Conservation (phyloP, 1,139 yeast species). For the Blastobotrys buckinghamii region DNA sequence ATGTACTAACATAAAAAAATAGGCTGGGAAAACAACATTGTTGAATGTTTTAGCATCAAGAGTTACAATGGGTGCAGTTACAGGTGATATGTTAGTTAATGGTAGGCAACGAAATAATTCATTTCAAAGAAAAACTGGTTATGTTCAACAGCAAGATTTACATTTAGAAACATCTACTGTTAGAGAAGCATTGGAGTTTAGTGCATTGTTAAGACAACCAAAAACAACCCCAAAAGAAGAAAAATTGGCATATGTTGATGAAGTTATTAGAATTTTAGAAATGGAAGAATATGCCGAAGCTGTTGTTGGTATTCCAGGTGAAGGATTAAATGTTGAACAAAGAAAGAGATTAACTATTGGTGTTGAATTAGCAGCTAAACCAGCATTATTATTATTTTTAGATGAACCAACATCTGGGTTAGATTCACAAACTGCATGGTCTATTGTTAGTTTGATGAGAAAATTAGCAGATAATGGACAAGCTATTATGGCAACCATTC, state of each 20-base stretch:
- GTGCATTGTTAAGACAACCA: constrained; percentile 86
- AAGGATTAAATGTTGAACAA: constrained; percentile 95
- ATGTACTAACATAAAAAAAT: constrained; percentile 41
- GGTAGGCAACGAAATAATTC: constrained; percentile 46
- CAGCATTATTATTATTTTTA: constrained; percentile 62
- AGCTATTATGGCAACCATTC: constrained; percentile 77
- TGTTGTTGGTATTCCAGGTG: constrained; percentile 80
- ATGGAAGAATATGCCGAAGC: constrained; percentile 74
- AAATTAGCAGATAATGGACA: constrained; percentile 74
- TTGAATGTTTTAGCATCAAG: constrained; percentile 87
- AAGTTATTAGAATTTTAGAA: constrained; percentile 73
- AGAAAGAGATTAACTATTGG: constrained; percentile 81
- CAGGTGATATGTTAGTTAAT: constrained; percentile 67
- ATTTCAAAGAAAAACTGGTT: constrained; percentile 74
- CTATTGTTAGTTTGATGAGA: constrained; percentile 69
- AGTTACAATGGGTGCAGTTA: constrained; percentile 63
- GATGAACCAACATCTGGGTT: constrained; percentile 95
- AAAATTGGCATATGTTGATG: constrained; percentile 52
- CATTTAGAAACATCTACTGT: constrained; percentile 90
- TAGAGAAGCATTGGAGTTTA: constrained; percentile 86
- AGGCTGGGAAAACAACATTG: constrained; percentile 91
- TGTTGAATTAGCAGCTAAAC: constrained; percentile 65
- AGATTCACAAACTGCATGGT: constrained; percentile 92
- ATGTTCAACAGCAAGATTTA: constrained; percentile 96
- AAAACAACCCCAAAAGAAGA: constrained; percentile 64